Evolutionary conservation across 129 eudicot species (phyloP).

Genomic region (Gnaphalium uliginosum): DNA sequence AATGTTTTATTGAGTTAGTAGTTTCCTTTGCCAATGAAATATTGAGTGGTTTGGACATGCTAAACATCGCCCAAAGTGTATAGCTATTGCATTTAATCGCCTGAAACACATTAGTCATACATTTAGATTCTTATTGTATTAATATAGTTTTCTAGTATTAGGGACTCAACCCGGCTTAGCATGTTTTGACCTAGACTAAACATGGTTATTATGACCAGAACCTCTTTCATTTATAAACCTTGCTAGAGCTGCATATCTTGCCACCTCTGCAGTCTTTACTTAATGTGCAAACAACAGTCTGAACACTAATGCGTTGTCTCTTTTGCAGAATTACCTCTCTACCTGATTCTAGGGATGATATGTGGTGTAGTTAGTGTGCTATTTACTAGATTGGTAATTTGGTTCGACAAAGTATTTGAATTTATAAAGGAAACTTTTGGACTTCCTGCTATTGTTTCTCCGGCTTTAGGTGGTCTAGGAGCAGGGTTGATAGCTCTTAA

Average conservation of each 20-base stretch:
- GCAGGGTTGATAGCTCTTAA: constrained; percentile 95
- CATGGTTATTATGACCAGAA: background rate
- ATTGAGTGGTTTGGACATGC: no score
- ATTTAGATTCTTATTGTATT: background rate
- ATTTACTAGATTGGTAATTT: constrained; percentile 74
- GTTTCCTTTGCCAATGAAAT: background rate
- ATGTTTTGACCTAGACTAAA: background rate
- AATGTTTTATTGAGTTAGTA: background rate
- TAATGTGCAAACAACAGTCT: background rate
- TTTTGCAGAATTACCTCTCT: constrained; percentile 84
- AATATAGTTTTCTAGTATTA: background rate
- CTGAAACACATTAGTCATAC: background rate
- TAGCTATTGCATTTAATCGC: background rate
- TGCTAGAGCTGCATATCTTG: background rate
- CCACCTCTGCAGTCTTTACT: background rate
- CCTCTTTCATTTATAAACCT: background rate
- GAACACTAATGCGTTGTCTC: background rate
- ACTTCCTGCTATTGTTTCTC: constrained; percentile 78
- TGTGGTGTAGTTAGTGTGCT: constrained; percentile 96
- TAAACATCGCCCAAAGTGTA: background rate
- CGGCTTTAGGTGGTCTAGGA: constrained; percentile 94
- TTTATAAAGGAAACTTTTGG: constrained; percentile 71
- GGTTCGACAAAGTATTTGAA: constrained; percentile 70
- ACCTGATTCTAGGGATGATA: constrained; percentile 90
- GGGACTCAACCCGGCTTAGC: background rate